phyloP scores from a whole-genome alignment of 148 eudicot species.

The Rhododendron simsii region DNA sequence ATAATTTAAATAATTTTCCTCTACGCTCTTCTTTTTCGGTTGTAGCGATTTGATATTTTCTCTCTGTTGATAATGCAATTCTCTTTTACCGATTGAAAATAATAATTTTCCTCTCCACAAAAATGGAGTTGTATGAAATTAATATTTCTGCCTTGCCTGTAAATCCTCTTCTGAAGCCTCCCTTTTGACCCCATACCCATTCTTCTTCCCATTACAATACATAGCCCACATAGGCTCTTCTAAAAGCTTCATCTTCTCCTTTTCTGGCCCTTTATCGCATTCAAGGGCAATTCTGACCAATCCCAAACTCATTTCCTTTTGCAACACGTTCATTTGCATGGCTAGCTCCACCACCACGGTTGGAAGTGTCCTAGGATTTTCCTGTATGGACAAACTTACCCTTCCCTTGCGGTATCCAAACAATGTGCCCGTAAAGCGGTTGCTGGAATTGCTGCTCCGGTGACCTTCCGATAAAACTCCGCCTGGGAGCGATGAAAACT shows the following conservation, averaged over 20 bases:
- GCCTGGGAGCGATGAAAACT: slow-evolving; percentile 43
- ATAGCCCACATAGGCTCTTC: slow-evolving; percentile 72
- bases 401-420: slow-evolving; percentile 68
- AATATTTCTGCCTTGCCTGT: not conserved
- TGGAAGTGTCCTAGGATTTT: slow-evolving; percentile 50
- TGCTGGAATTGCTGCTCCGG: slow-evolving; percentile 6
- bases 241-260: slow-evolving; percentile 33
- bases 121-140: too few relatives aligned
- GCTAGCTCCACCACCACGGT: slow-evolving; percentile 55
- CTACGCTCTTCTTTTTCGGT: too few relatives aligned
- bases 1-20: too few relatives aligned
- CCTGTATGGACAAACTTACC: slow-evolving; percentile 62
- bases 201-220: slow-evolving; percentile 67
- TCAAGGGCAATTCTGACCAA: slow-evolving; percentile 72
- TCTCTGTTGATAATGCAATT: too few relatives aligned
- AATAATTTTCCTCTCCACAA: too few relatives aligned
- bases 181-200: slow-evolving; percentile 56
- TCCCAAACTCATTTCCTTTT: slow-evolving; percentile 58
- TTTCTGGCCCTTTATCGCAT: slow-evolving; percentile 52
- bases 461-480: slow-evolving; percentile 35
- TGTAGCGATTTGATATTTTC: too few relatives aligned
- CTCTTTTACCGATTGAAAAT: too few relatives aligned
- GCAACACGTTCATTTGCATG: slow-evolving; percentile 48
- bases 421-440: slow-evolving; percentile 49
- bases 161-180: slow-evolving; percentile 55